phyloP scores from a whole-genome alignment of 768 basidiomycete species.

The Kwoniella mangroviensis region DNA sequence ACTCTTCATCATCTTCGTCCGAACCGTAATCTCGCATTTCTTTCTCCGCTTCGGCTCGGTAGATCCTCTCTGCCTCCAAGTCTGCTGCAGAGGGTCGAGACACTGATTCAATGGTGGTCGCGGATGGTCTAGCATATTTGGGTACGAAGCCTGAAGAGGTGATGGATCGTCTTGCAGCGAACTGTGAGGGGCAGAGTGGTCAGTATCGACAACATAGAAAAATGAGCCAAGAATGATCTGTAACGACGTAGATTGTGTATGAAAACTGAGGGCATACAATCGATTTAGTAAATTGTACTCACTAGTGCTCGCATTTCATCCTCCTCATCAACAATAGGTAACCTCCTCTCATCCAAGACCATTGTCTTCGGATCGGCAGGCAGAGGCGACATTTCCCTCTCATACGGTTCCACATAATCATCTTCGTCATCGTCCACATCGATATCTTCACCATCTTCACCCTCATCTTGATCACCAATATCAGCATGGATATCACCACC shows the following conservation, averaged over 20 bases:
- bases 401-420: constrained; percentile 68
- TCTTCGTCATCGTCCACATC: constrained; percentile 64
- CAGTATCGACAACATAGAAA: not conserved
- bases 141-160: constrained; percentile 83
- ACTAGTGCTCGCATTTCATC: constrained; percentile 53
- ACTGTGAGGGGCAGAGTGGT: constrained; percentile 60
- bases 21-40: constrained; percentile 41
- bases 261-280: not conserved
- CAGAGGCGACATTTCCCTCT: constrained; percentile 83
- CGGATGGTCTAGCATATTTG: constrained; percentile 52
- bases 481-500: constrained; percentile 59
- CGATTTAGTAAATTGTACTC: constrained; percentile 9
- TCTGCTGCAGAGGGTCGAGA: constrained; percentile 66
- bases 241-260: not conserved
- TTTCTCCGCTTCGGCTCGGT: constrained; percentile 66
- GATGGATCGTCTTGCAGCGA: constrained; percentile 77
- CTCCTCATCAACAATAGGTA: constrained; percentile 73
- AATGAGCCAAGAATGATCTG: too few species aligned
- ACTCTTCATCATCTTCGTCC: constrained; percentile 48
- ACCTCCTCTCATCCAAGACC: constrained; percentile 75
- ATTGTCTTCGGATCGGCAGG: constrained; percentile 73
- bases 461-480: constrained; percentile 44
- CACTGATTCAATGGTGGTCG: constrained; percentile 60
- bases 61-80: constrained; percentile 86
- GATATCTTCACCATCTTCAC: constrained; percentile 55